Percentiles rank a stretch among this genome's conserved stretches.
Evolutionary conservation across 2,329 filamentous ascomycete species (phyloP).

Genomic region (Diaporthe ampelina): DNA sequence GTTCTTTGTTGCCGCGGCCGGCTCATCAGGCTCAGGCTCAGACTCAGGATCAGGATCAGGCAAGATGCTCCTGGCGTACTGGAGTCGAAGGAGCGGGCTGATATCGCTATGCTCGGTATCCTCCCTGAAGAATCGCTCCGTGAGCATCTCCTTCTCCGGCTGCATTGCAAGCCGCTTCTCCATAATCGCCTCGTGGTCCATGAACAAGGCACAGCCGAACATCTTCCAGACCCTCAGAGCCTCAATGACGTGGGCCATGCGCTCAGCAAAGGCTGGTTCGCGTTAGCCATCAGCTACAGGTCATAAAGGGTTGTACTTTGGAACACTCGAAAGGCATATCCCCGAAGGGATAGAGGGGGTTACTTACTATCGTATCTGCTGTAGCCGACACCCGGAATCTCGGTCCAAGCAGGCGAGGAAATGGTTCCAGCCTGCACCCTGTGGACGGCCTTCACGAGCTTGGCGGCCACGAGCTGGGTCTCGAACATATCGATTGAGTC

Average conservation of each 20-base stretch:
- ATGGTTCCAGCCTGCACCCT: not conserved
- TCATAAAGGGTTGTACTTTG: not conserved
- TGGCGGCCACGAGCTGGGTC: not conserved
- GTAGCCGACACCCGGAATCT: accelerated
- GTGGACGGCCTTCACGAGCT: not conserved
- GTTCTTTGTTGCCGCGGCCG: not conserved
- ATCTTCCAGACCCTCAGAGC: not conserved
- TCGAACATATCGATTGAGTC: not conserved
- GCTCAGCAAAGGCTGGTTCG: not conserved
- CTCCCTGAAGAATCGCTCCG: not conserved
- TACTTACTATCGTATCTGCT: not conserved
- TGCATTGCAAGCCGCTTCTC: not conserved
- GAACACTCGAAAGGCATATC: not conserved
- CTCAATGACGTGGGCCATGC: not conserved
- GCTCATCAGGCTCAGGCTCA: not conserved
- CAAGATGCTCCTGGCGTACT: not conserved
- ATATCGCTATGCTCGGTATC: not conserved
- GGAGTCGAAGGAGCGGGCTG: not conserved
- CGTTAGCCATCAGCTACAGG: not conserved
- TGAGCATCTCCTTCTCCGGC: not conserved
- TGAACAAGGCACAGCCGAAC: not conserved
- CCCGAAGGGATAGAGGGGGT: too few relatives aligned
- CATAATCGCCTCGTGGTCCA: not conserved
- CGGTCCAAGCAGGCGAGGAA: not conserved
- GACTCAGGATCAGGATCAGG: not conserved